phyloP scores from a whole-genome alignment of 2,329 filamentous ascomycete genomes.

The Xylaria sp. region DNA sequence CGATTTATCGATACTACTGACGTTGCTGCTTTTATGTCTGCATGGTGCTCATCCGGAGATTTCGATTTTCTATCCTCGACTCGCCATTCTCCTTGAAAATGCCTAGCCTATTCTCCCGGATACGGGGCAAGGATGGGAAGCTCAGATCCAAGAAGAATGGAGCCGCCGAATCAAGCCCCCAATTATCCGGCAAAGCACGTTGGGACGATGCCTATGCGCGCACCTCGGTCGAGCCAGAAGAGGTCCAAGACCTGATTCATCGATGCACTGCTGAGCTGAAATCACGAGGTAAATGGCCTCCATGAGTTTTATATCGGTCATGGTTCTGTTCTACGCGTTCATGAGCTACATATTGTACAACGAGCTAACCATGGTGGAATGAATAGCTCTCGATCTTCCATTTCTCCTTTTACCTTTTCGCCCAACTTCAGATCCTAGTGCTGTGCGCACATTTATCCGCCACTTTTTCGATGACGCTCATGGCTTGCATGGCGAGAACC shows the following conservation, averaged over 20 bases:
- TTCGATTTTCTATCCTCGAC: conserved; percentile 24
- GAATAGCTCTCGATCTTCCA: conserved; percentile 82
- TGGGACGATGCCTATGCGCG: conserved; percentile 92
- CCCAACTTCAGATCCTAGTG: conserved; percentile 89
- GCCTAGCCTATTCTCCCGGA: conserved; percentile 68
- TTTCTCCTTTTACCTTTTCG: conserved; percentile 95
- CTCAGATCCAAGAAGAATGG: conserved; percentile 72
- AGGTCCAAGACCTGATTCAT: conserved; percentile 87
- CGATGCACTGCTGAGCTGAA: conserved; percentile 93
- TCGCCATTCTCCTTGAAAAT: conserved; percentile 53
- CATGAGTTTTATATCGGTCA: background rate
- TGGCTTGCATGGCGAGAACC: conserved; percentile 71
- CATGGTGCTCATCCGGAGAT: conserved; percentile 29
- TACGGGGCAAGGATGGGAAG: conserved; percentile 80
- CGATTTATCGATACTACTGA: conserved; percentile 19
- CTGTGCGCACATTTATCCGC: conserved; percentile 89
- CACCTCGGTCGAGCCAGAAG: conserved; percentile 83
- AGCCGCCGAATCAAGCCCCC: conserved; percentile 60
- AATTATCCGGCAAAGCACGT: conserved; percentile 73
- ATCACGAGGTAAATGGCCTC: conserved; percentile 75
- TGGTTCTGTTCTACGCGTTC: background rate
- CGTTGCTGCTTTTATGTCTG: conserved; percentile 28
- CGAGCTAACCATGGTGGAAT: conserved; percentile 28
- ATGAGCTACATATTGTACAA: conserved; percentile 15
- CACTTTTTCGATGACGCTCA: conserved; percentile 85